phyloP scores from a whole-genome alignment of 2,329 filamentous ascomycete species.

The Penicillium sp. region DNA sequence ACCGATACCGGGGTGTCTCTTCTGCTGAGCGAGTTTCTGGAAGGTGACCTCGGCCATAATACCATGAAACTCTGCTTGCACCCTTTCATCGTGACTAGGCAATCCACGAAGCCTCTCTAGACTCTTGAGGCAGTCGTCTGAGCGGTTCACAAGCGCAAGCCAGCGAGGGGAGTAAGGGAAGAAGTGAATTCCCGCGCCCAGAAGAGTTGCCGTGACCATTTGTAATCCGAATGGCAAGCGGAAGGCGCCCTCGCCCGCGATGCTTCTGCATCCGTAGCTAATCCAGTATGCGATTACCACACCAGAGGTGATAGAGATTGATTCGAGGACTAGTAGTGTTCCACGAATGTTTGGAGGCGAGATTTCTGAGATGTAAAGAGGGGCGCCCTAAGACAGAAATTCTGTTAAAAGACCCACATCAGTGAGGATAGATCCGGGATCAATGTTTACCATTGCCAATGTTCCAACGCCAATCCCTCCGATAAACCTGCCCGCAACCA shows the following conservation, averaged over 20 bases:
- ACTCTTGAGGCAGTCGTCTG: slow-evolving; percentile 43
- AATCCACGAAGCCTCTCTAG: slow-evolving; percentile 42
- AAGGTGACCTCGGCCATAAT: slow-evolving; percentile 54
- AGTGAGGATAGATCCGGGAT: too few relatives aligned
- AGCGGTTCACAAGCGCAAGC: slow-evolving; percentile 44
- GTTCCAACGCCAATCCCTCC: slow-evolving; percentile 41
- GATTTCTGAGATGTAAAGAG: slow-evolving; percentile 38
- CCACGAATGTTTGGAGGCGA: slow-evolving; percentile 39
- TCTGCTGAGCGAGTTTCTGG: slow-evolving; percentile 43
- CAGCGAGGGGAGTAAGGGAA: slow-evolving; percentile 50
- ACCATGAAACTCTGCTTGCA: slow-evolving; percentile 52
- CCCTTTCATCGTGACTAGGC: slow-evolving; percentile 47
- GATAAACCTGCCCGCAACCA: slow-evolving; percentile 39
- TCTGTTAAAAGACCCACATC: not conserved
- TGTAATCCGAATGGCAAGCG: slow-evolving; percentile 39
- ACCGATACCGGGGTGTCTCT: slow-evolving; percentile 38
- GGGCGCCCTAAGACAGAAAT: slow-evolving; percentile 17
- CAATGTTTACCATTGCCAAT: slow-evolving; percentile 32
- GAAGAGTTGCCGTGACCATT: slow-evolving; percentile 44
- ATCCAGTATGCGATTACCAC: slow-evolving; percentile 56
- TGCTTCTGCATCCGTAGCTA: slow-evolving; percentile 53
- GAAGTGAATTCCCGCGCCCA: slow-evolving; percentile 48
- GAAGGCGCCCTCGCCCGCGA: slow-evolving; percentile 42
- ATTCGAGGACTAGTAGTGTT: slow-evolving; percentile 40
- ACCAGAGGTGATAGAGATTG: slow-evolving; percentile 51